phyloP scores from a whole-genome alignment of 768 basidiomycete species.

The Mycena metata region DNA sequence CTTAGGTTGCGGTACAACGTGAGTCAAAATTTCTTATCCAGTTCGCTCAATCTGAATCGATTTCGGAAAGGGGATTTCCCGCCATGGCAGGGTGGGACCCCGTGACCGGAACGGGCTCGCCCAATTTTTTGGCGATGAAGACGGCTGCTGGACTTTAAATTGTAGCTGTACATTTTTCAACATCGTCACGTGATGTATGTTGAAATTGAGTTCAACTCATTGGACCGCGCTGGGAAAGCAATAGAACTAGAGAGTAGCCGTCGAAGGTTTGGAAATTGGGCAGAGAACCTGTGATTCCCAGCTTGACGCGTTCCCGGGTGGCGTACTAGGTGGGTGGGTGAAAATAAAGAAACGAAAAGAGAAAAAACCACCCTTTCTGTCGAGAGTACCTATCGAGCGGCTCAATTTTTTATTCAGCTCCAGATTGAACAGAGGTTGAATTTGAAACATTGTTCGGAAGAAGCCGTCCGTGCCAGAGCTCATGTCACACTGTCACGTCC shows the following conservation, averaged over 20 bases:
- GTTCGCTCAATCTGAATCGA: background rate
- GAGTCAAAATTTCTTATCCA: constrained; percentile 39
- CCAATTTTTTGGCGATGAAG: constrained; percentile 35
- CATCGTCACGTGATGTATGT: constrained; percentile 1
- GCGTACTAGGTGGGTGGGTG: constrained; percentile 16
- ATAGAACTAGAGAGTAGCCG: constrained; percentile 46
- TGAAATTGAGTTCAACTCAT: too few relatives aligned
- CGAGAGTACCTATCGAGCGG: too few relatives aligned
- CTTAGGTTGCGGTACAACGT: constrained; percentile 58
- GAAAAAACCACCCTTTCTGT: too few relatives aligned
- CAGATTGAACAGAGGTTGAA: too few relatives aligned
- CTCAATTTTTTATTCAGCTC: too few relatives aligned
- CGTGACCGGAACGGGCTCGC: constrained; percentile 58
- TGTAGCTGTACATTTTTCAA: background rate
- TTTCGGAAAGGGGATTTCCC: constrained; percentile 48
- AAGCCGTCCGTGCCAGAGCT: too few relatives aligned
- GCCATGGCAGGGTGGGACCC: constrained; percentile 49
- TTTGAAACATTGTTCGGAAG: too few relatives aligned
- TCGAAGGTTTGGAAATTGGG: background rate
- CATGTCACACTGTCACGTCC: too few relatives aligned
- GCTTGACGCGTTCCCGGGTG: background rate
- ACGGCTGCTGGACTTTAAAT: constrained; percentile 30
- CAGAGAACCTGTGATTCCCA: background rate
- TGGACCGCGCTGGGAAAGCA: constrained; percentile 50
- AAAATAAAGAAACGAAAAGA: too few relatives aligned